Evolutionary conservation across 768 basidiomycete genomes (phyloP), one percentile per base, ranked within the genome.

Genomic region (Kwoniella sp.): DNA sequence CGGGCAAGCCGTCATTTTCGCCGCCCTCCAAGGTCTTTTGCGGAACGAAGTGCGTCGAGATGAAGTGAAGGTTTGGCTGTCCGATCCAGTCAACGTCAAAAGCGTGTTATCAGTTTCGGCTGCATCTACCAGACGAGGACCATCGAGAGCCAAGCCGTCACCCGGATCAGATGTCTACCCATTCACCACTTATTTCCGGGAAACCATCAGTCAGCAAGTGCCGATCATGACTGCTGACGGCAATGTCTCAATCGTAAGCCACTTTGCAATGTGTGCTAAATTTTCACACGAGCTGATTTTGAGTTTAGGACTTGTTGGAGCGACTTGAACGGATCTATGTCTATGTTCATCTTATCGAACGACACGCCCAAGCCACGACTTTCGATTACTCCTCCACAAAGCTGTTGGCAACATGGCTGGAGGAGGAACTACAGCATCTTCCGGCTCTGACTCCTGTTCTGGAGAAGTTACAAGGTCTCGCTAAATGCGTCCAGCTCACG

Each of bases 351-450:
- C 79, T 83, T 64, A 81, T 91, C 49, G 83, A 83, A 63, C 78
- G 79, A 44, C 81, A 83, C 30, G 73, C 83, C 17, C 69, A 70
- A 26, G 70, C 79, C 19, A 53, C 79, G 2, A 70, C 81, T 2
- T 83, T 89, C 63, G 86, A 92, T 77, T 88, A 88, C 71, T 90
- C 89, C 0, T 82, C 84, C 1, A 80, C 88, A 15, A 86, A 86
- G 62, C 85, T 87, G 9, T 77, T 89, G 29, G 83, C 85, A 2
- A 81, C 78, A 4, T 85, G 86, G 84, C 82, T 91, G 26, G 65
- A 77, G 9, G 81, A 84, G 30, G 72, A 80, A 2, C 73, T 88
- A 1, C 67, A 80, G 15, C 66, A 72, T 15, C 24, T 77, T 1
- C 60, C 26, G 6, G 54, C 26, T 13, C 50, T 58, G 2, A 29